Percentiles rank a stretch among this genome's conserved stretches.
Evolutionary conservation across 2,329 filamentous ascomycete genomes (phyloP).

Genomic region (Ascochyta fabae): DNA sequence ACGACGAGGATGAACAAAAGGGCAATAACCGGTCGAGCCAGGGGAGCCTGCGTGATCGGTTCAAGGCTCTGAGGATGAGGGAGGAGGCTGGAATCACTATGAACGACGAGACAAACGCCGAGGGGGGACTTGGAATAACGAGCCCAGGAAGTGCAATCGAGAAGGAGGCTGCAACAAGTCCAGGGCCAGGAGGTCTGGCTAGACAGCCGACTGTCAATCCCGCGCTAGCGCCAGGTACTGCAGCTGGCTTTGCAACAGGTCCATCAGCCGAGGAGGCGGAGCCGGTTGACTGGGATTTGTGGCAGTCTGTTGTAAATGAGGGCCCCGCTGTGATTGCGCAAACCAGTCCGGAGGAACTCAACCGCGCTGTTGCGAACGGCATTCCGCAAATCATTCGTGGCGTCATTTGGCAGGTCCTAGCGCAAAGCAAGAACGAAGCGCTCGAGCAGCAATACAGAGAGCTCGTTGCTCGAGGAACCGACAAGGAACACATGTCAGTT

Average conservation of each 20-base stretch:
- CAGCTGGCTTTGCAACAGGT: constrained; percentile 78
- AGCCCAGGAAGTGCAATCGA: constrained; percentile 48
- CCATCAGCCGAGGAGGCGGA: constrained; percentile 71
- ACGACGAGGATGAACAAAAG: constrained; percentile 59
- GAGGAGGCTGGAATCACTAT: constrained; percentile 52
- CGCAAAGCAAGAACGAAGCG: constrained; percentile 92
- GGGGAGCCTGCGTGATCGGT: constrained; percentile 54
- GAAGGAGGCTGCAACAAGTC: constrained; percentile 44
- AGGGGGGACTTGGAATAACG: constrained; percentile 53
- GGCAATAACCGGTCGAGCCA: constrained; percentile 46
- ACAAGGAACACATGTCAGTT: constrained; percentile 65
- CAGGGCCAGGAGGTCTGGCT: constrained; percentile 40
- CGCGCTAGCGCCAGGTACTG: constrained; percentile 81
- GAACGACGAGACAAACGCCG: constrained; percentile 56
- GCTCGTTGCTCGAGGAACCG: constrained; percentile 78
- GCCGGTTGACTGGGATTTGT: constrained; percentile 97
- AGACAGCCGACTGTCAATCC: constrained; percentile 71
- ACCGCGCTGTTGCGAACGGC: constrained; percentile 86
- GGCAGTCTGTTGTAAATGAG: constrained; percentile 95
- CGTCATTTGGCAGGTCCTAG: constrained; percentile 98
- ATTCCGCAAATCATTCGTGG: constrained; percentile 95
- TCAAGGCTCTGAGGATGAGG: constrained; percentile 54
- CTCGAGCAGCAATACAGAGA: constrained; percentile 87
- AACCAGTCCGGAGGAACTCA: constrained; percentile 87
- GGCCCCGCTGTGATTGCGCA: constrained; percentile 86